Evolutionary conservation across 169 alveolate genomes (phyloP).

Genomic region (Babesia bigemina): DNA sequence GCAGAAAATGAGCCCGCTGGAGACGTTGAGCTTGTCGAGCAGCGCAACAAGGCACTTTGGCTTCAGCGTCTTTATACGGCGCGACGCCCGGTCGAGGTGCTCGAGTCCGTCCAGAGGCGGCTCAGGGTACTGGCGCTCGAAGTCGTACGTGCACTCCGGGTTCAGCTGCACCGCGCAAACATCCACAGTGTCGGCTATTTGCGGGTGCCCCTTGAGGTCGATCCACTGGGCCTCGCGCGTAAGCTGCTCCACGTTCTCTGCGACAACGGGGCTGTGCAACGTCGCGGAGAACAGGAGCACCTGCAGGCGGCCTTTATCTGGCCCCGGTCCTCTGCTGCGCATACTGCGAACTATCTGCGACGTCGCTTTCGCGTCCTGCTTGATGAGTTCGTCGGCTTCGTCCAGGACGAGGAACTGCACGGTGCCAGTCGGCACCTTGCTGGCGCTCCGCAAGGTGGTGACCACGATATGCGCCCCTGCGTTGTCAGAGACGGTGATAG

Average conservation of each 20-base stretch:
- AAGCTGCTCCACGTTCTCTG: constrained; percentile 52
- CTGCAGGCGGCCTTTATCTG: constrained; percentile 26
- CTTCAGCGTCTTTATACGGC: constrained; percentile 53
- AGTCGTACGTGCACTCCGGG: constrained; percentile 25
- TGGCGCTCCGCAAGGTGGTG: constrained; percentile 15
- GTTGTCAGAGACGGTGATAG: constrained; percentile 3
- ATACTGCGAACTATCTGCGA: constrained; percentile 32
- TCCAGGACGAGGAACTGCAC: constrained; percentile 56
- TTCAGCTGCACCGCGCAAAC: constrained; percentile 60
- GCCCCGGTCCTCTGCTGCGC: constrained; percentile 27
- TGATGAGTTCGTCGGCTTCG: constrained; percentile 70
- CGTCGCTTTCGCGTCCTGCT: constrained; percentile 26
- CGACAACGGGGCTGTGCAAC: constrained; percentile 58
- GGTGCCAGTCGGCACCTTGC: constrained; percentile 27
- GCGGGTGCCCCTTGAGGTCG: constrained; percentile 65
- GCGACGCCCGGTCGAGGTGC: constrained; percentile 56
- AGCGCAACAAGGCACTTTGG: constrained; percentile 53
- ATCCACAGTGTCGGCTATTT: constrained; percentile 59
- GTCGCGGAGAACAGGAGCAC: constrained; percentile 70
- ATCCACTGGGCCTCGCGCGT: constrained; percentile 62
- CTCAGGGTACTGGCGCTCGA: constrained; percentile 33
- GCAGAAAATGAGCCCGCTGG: constrained; percentile 64
- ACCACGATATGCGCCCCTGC: constrained; percentile 23
- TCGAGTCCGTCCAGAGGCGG: constrained; percentile 34
- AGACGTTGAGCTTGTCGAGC: constrained; percentile 60